Evolutionary conservation across 1,284 basidiomycete genomes (phyloP).

Genomic region (Mycena citricolor): DNA sequence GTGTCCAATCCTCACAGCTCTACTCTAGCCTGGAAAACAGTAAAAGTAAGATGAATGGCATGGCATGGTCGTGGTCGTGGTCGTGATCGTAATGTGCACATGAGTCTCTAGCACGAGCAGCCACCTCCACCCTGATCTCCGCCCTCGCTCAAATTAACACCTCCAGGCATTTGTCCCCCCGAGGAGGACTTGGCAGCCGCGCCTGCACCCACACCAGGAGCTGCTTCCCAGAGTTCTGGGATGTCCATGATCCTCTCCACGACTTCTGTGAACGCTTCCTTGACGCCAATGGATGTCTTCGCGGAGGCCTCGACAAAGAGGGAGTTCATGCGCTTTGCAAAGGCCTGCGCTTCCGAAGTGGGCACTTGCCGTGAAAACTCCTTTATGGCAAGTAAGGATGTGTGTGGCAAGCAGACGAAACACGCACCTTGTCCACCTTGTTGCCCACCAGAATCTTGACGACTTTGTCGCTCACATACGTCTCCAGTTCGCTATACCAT

Average conservation of each 20-base stretch:
- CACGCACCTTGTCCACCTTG: conserved; percentile 87
- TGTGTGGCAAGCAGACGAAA: not conserved
- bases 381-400: conserved; percentile 42
- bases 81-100: too few relatives aligned
- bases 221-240: conserved; percentile 22
- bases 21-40: too few relatives aligned
- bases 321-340: conserved; percentile 80
- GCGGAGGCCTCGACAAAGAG: conserved; percentile 89
- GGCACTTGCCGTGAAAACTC: conserved; percentile 89
- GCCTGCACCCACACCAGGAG: conserved; percentile 14
- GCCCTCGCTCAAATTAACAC: conserved; percentile 17
- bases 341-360: conserved; percentile 75
- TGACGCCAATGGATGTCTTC: conserved; percentile 82
- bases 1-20: too few relatives aligned
- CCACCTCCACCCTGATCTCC: conserved; percentile 12
- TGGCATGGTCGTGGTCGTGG: too few relatives aligned
- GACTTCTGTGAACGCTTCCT: conserved; percentile 60
- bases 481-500: conserved; percentile 95
- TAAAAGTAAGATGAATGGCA: too few relatives aligned
- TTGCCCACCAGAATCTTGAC: conserved; percentile 96
- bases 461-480: conserved; percentile 85
- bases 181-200: conserved; percentile 7
- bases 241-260: conserved; percentile 22
- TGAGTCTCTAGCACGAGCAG: conserved; percentile 22
- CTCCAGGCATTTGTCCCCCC: conserved; percentile 19